Evolutionary conservation across 1,139 yeast genomes (phyloP).

Genomic region (Pichia sp.): DNA sequence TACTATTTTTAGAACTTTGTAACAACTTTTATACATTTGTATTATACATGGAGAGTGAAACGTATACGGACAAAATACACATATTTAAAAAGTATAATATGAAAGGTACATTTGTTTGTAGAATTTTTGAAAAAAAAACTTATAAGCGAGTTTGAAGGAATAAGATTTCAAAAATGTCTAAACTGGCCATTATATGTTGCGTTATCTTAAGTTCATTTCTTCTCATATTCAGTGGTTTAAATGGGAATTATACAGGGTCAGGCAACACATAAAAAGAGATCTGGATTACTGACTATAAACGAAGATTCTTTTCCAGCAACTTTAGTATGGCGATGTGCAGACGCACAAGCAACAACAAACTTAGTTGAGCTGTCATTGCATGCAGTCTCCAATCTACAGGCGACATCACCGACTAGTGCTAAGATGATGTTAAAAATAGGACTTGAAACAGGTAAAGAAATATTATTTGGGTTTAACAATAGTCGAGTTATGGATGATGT

Average conservation of each 20-base stretch:
- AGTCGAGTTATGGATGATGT: slow-evolving; percentile 71
- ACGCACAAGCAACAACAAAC: slow-evolving; percentile 41
- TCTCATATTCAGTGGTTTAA: background rate
- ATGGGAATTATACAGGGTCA: slow-evolving; percentile 40
- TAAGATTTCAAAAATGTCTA: background rate
- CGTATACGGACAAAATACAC: background rate
- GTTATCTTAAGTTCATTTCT: background rate
- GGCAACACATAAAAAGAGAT: slow-evolving; percentile 57
- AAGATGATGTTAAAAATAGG: slow-evolving; percentile 62
- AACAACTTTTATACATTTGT: background rate
- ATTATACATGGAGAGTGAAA: background rate
- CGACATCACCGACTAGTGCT: slow-evolving; percentile 64
- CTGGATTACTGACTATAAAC: slow-evolving; percentile 59
- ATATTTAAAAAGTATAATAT: too few relatives aligned
- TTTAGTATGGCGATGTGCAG: slow-evolving; percentile 67
- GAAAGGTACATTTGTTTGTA: too few relatives aligned
- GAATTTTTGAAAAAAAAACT: too few relatives aligned
- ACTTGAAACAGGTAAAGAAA: slow-evolving; percentile 26
- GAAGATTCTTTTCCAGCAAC: slow-evolving; percentile 64
- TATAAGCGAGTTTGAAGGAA: background rate
- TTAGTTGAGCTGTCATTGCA: slow-evolving; percentile 45
- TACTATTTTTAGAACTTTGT: background rate
- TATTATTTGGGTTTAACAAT: slow-evolving; percentile 57
- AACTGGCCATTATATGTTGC: too few relatives aligned
- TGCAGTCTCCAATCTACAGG: slow-evolving; percentile 56